Evolutionary conservation across 2,329 filamentous ascomycete species (phyloP), one percentile per base, ranked within the genome.

Genomic region (Exophiala bonariae): DNA sequence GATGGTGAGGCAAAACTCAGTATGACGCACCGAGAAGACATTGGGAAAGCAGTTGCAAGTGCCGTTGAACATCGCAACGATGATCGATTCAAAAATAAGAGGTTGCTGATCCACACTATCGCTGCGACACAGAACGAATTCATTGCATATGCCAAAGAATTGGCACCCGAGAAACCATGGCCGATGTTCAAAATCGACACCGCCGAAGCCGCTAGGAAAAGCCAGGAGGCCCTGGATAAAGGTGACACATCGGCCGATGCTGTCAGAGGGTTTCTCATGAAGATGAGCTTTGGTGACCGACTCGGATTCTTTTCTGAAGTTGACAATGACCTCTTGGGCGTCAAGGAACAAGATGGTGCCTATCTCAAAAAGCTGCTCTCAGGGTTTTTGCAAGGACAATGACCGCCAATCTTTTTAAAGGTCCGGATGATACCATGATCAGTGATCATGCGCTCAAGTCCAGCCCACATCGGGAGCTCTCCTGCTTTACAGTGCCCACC

Each of bases 101-200:
- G 60, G 20, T 54, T 68, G 6, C 65, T 58, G 50, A 59, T 67
- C 23, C 63, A 65, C 36, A 68, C 67, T 10, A 67, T 69, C 44
- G 58, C 59, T 11, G 50, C 63, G 7, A 66, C 63, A n/a, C 66
- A 66, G 38, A 52, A 57, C 2, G 63, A 69, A 20, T 58, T 69
- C n/a, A 55, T 69, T 11, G 60, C n/a, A 7, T 32, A 17, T 16
- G 45, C 45, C 3, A 34, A 31, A 14, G 39, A 37, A 3, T 17
- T 44, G 16, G 11, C 13, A 11, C 45, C 45, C 16, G 45, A 40
- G 9, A 26, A 39, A 23, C 17, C 41, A 31, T 48, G 41, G 28
- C 17, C 41, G 28, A 28, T 38, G 8, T 19, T 44, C 16, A 16
- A 17, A 13, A 32, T 44, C 23, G 39, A 48, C 17, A 48, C 40